phyloP scores from a whole-genome alignment of 768 basidiomycete genomes.

The Floccularia luteovirens region DNA sequence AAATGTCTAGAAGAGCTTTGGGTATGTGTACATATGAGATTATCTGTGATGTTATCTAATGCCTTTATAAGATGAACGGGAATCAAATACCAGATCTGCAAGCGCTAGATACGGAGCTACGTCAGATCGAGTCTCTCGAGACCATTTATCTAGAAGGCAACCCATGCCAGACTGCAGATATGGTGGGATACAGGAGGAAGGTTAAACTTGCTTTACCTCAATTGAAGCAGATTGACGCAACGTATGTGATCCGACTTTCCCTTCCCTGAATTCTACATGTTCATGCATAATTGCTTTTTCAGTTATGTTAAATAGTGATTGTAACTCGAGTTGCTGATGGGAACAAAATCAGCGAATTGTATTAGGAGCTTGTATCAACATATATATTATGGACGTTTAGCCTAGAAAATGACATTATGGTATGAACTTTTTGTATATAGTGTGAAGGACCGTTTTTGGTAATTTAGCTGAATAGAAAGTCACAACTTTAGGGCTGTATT shows the following conservation, averaged over 20 bases:
- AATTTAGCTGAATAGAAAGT: too few species aligned
- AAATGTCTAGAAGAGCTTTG: constrained; percentile 84
- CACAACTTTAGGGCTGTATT: too few species aligned
- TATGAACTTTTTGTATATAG: too few species aligned
- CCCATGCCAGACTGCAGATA: constrained; percentile 79
- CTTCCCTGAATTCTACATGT: neutral
- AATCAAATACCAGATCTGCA: constrained; percentile 75
- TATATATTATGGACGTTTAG: too few species aligned
- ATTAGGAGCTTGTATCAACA: too few species aligned
- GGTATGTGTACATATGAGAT: constrained; percentile 41
- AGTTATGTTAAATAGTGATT: constrained; percentile 1
- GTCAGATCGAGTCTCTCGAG: constrained; percentile 51
- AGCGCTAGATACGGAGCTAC: constrained; percentile 61
- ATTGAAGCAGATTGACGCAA: constrained; percentile 92
- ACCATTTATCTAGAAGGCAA: constrained; percentile 96
- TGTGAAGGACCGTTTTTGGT: too few species aligned
- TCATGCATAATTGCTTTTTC: too few species aligned
- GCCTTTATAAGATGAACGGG: constrained; percentile 61
- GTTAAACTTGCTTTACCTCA: constrained; percentile 85
- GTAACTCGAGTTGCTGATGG: too few species aligned
- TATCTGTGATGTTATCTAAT: neutral
- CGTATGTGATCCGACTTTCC: constrained; percentile 43
- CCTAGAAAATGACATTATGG: too few species aligned
- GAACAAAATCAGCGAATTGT: too few species aligned
- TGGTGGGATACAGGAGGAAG: constrained; percentile 77